Evolutionary conservation across 2,329 filamentous ascomycete genomes (phyloP).

Genomic region (Diaporthe australafricana): DNA sequence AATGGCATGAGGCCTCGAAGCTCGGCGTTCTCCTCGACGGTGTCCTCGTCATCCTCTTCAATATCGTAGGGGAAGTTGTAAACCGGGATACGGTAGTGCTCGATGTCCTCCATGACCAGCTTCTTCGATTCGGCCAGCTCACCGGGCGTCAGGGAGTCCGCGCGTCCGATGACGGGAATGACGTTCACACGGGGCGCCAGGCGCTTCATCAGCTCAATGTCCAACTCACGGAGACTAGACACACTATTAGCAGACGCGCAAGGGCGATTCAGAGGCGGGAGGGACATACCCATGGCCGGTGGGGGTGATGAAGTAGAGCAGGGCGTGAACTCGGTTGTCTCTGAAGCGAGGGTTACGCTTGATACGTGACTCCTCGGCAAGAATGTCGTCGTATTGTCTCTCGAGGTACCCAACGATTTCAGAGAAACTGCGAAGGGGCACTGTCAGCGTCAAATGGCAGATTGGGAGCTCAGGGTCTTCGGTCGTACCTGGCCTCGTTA

Average conservation of each 20-base stretch:
- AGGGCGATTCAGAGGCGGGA: conserved; percentile 3
- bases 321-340: conserved; percentile 97
- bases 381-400: conserved; percentile 99
- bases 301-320: conserved; percentile 99
- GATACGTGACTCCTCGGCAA: conserved; percentile 99
- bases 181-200: conserved; percentile 98
- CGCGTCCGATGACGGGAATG: conserved; percentile 98
- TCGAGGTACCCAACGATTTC: conserved; percentile 99
- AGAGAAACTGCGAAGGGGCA: conserved; percentile 75
- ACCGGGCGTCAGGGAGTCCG: conserved; percentile 94
- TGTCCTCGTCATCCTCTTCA: conserved; percentile 99
- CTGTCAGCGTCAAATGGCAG: neutral
- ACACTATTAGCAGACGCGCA: conserved; percentile 15
- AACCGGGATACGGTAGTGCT: conserved; percentile 98
- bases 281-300: conserved; percentile 87
- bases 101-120: conserved; percentile 99
- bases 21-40: conserved; percentile 98
- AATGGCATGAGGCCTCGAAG: conserved; percentile 98
- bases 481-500: conserved; percentile 90
- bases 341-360: conserved; percentile 99
- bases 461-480: neutral
- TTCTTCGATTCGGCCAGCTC: conserved; percentile 99
- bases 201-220: conserved; percentile 99
- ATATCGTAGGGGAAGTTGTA: conserved; percentile 99
- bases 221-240: conserved; percentile 90